Conservation (phyloP, 768 basidiomycete genomes). For the Podaxis sp. region DNA sequence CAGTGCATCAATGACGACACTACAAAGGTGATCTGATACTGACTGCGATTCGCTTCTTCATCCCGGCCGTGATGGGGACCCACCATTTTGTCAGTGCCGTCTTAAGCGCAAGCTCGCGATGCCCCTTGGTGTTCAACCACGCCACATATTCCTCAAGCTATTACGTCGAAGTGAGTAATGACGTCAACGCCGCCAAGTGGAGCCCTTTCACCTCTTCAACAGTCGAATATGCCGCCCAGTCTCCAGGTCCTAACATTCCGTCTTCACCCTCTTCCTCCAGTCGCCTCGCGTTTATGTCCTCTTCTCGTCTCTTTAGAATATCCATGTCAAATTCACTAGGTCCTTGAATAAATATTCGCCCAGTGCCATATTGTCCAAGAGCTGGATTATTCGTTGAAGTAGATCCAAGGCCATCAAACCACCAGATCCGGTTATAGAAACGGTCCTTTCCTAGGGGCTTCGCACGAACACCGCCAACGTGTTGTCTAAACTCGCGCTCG, state of each 20-base stretch:
- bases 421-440: constrained; percentile 96
- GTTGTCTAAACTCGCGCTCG: constrained; percentile 92
- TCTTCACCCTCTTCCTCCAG: constrained; percentile 79
- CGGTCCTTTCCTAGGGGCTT: constrained; percentile 90
- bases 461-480: constrained; percentile 79
- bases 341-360: constrained; percentile 90
- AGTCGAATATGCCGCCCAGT: constrained; percentile 92
- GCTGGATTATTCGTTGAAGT: constrained; percentile 60
- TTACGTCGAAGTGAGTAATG: constrained; percentile 14
- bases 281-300: constrained; percentile 60
- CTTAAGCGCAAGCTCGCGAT: constrained; percentile 81
- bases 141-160: constrained; percentile 81
- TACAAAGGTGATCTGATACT: constrained; percentile 25
- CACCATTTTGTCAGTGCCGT: constrained; percentile 80
- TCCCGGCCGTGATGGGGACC: constrained; percentile 76
- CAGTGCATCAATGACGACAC: background rate
- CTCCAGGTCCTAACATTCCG: constrained; percentile 65
- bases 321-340: constrained; percentile 81
- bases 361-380: constrained; percentile 71
- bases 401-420: constrained; percentile 96
- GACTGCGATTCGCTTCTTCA: constrained; percentile 73
- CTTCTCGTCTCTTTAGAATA: constrained; percentile 58
- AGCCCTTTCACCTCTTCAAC: constrained; percentile 72
- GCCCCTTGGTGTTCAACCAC: constrained; percentile 93
- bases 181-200: background rate